A percentile compares a stretch with the other conserved stretches of the same genome.
phyloP scores from a whole-genome alignment of 2,329 filamentous ascomycete species.

The Aspergillus terreus region DNA sequence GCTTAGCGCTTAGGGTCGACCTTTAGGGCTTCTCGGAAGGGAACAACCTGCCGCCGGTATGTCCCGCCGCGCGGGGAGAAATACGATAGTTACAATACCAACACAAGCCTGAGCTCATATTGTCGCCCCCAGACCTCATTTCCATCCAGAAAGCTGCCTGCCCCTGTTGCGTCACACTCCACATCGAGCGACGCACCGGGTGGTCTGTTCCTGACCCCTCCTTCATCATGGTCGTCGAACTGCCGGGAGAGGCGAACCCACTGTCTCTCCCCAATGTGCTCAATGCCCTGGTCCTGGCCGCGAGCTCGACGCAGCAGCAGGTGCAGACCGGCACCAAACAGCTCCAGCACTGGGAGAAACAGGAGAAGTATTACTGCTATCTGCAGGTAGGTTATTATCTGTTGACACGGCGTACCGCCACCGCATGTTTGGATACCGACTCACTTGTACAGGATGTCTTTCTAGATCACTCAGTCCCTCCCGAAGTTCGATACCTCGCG shows the following conservation, averaged over 20 bases:
- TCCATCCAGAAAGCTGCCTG: neutral
- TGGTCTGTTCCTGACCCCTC: neutral
- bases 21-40: slow-evolving; percentile 25
- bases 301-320: slow-evolving; percentile 61
- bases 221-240: slow-evolving; percentile 66
- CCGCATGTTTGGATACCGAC: too few relatives aligned
- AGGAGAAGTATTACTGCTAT: slow-evolving; percentile 62
- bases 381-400: slow-evolving; percentile 55
- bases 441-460: slow-evolving; percentile 62
- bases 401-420: too few relatives aligned
- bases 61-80: slow-evolving; percentile 20
- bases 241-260: slow-evolving; percentile 75
- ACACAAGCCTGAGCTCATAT: slow-evolving; percentile 4
- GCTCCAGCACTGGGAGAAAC: slow-evolving; percentile 67
- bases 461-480: slow-evolving; percentile 71
- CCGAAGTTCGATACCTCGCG: slow-evolving; percentile 79
- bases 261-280: slow-evolving; percentile 62
- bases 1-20: slow-evolving; percentile 22
- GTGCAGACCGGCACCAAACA: slow-evolving; percentile 66
- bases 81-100: slow-evolving; percentile 6
- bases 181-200: neutral
- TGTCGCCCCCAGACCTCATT: neutral
- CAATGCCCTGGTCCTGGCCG: slow-evolving; percentile 60
- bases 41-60: slow-evolving; percentile 16
- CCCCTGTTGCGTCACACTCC: neutral